These are phyloP conservation scores for Hygrophoropsis aurantiaca DNA, from an alignment of 768 basidiomycete genomes.

Conservation along the genomic window DNA sequence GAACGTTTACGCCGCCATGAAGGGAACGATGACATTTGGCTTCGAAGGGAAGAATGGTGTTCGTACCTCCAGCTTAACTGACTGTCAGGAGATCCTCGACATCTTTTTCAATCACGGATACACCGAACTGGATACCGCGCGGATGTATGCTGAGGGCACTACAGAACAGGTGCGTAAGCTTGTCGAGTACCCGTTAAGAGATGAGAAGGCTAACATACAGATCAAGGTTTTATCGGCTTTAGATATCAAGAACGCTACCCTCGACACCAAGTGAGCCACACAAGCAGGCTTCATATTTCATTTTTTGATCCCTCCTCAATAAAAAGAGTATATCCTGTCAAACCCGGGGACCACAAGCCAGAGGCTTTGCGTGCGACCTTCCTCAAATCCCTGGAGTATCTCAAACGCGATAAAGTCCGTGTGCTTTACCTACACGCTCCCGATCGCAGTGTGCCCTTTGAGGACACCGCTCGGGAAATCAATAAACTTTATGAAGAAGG, in stretches of 20 bases:
- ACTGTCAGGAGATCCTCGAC: constrained; percentile 46
- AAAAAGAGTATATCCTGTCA: constrained; percentile 39
- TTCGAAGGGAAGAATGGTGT: constrained; percentile 40
- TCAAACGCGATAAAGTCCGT: constrained; percentile 46
- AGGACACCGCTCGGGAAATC: constrained; percentile 52
- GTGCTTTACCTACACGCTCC: constrained; percentile 63
- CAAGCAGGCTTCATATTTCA: background rate
- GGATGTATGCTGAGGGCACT: constrained; percentile 51
- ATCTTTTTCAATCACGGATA: constrained; percentile 42
- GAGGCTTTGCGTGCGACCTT: constrained; percentile 44
- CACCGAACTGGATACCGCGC: constrained; percentile 50
- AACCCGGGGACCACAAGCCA: constrained; percentile 43
- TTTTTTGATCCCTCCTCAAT: background rate
- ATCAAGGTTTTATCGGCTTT: constrained; percentile 40
- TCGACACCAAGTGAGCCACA: constrained; percentile 48
- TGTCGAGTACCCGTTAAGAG: no score
- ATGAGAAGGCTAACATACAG: background rate
- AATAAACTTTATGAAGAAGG: constrained; percentile 59
- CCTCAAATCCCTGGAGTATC: constrained; percentile 41
- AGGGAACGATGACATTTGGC: constrained; percentile 54
- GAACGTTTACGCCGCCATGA: no score
- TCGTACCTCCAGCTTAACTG: constrained; percentile 32
- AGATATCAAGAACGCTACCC: constrained; percentile 35
- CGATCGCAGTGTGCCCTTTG: constrained; percentile 56
- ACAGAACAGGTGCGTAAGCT: constrained; percentile 45